Base-by-base conservation (phyloP, 2,329 filamentous ascomycete species). In the Colletotrichum sp. region DNA sequence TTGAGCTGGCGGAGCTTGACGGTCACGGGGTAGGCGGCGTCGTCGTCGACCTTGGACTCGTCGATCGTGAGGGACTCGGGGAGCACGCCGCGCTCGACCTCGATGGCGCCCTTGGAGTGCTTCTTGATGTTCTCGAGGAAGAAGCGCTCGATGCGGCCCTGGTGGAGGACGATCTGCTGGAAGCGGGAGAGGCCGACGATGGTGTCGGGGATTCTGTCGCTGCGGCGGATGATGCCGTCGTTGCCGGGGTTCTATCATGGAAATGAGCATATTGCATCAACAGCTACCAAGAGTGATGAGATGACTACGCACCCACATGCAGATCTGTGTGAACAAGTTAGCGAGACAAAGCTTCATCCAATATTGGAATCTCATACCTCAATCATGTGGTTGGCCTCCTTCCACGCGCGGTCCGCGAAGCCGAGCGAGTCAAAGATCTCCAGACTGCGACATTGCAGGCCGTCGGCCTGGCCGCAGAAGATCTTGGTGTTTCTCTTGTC, bases 341-440 rank as follows among this genome's bases (percentile, higher is more conserved):
- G 68, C n/a, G 39, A 75, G 22, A 78, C 72, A 39, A 74, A 68
- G 71, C 13, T 8, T 15, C 44, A 34, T 27, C 36, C 57, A n/a
- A 19, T 3, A 61, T 60, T n/a, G 6, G 1, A 0, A 15, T 19
- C 28, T 22, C 85, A 82, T 72, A 93, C 91, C 85, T 94, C 93
- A n/a, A 93, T 86, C 85, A 94, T 90, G 80, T 92, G 92, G 80
- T 93, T 93, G 15, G 90, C 88, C 79, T 94, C 93, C 64, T 91
- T 92, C 90, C 91, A 92, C 2, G 89, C 90, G 6, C 89, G 85
- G 77, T 94, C 90, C 4, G 87, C 91, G 74, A 95, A 90, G 1
- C 91, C 93, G 78, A 95, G 93, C 66, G 90, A 92, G 79, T 95
- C 92, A 71, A 95, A 91, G n/a, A 95, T 94, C 82, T 95, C 92